Evolutionary conservation across 225 moss, liverwort and hornwort genomes (phyloP), one percentile per base, ranked within the genome.

Genomic region (Bryoerythrophyllum caledonicum): DNA sequence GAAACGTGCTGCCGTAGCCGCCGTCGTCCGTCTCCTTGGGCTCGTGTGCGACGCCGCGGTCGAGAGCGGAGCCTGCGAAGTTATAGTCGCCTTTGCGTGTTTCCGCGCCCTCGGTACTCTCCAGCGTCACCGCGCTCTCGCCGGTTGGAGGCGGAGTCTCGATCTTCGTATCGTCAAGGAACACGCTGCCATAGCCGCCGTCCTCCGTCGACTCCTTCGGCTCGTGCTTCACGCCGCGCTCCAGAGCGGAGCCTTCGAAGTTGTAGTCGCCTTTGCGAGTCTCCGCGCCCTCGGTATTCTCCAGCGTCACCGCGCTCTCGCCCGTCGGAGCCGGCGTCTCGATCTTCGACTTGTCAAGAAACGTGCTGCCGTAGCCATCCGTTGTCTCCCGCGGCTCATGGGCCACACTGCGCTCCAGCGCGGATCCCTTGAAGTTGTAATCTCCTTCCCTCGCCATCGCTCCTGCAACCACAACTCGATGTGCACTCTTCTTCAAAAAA

Each of bases 391-490:
- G 53, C 0, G 84, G 70, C 62, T 84, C 65, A 15, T 16, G 27
- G 5, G 17, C 1, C 1, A 63, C 79, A 1, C 84, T 81, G 5
- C 84, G 74, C 7, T 84, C 84, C 2, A 87, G 60, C 0, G 55
- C 81, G n/a, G 84, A 87, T 21, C 87, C 87, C 32, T 81, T 58
- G 79, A 84, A 87, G 54, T 83, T 83, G 76, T 81, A 86, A 51
- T 87, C 84, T 12, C 79, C 59, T 63, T 77, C 77, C 34, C 13
- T 78, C 26, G 86, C 82, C 77, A 80, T 82, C 46, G 48, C 48
- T 49, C 17, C 79, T 77, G 60, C 55, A 74, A 27, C 8, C 35
- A 60, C 34, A 24, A n/a, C n/a, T n/a, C n/a, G n/a, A n/a, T n/a
- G n/a, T n/a, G n/a, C 23, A 21, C 51, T n/a, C 8, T 10, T 30